Evolutionary conservation across 208 protist genomes (phyloP).

Genomic region (Acanthamoeba sp.): DNA sequence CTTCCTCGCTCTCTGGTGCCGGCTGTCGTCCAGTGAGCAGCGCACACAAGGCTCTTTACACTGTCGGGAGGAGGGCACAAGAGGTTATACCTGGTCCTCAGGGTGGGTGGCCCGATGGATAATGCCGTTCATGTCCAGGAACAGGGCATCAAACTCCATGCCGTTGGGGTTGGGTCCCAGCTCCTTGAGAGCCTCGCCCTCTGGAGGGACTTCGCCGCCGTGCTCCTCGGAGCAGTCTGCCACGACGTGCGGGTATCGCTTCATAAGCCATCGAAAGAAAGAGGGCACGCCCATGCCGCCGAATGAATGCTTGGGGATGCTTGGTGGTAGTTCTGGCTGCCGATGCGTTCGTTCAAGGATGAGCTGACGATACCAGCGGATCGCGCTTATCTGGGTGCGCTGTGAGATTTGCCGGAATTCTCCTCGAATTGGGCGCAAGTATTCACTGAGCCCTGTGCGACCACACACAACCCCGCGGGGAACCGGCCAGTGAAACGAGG

Average conservation of each 20-base stretch:
- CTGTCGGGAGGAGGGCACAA: neutral
- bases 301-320: neutral
- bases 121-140: constrained; percentile 99
- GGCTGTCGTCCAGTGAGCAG: constrained; percentile 74
- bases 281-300: constrained; percentile 87
- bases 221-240: constrained; percentile 51
- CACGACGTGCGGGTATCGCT: constrained; percentile 83
- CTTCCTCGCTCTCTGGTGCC: constrained; percentile 86
- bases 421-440: too few species aligned
- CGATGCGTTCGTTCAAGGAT: too few species aligned
- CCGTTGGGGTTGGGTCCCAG: constrained; percentile 93
- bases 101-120: constrained; percentile 99
- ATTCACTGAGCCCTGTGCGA: too few species aligned
- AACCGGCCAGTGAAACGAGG: neutral
- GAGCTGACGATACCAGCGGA: too few species aligned
- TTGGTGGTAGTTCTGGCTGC: too few species aligned
- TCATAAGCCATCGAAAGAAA: constrained; percentile 88
- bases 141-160: constrained; percentile 98
- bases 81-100: constrained; percentile 89
- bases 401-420: too few species aligned
- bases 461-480: too few species aligned
- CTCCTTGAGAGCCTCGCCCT: neutral
- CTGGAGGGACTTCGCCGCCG: constrained; percentile 72
- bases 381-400: too few species aligned
- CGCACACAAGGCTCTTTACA: neutral